Percentiles rank a stretch among this genome's conserved stretches.
Conservation (phyloP, 257 asterid genomes). For the Vinca minor region DNA sequence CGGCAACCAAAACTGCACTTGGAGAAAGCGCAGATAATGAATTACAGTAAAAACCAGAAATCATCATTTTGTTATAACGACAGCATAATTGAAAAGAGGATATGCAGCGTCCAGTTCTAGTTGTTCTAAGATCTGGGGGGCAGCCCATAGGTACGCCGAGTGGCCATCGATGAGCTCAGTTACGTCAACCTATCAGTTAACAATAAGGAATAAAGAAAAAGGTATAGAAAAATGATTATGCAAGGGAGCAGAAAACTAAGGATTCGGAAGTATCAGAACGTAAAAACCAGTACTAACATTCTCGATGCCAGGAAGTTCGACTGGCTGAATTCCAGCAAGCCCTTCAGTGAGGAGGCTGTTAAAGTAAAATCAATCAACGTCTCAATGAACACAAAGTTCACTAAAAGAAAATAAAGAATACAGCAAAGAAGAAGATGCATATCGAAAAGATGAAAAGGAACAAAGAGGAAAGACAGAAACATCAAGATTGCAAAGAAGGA, state of each 20-base stretch:
- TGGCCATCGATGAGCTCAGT: constrained; percentile 80
- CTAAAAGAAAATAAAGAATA: background rate
- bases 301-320: constrained; percentile 77
- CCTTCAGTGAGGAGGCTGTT: constrained; percentile 95
- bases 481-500: background rate
- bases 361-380: too few relatives aligned
- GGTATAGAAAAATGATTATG: background rate
- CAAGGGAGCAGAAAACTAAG: background rate
- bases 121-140: constrained; percentile 63
- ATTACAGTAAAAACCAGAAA: too few relatives aligned
- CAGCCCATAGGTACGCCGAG: constrained; percentile 77
- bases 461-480: background rate
- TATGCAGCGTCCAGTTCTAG: constrained; percentile 64
- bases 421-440: background rate
- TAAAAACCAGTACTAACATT: constrained; percentile 36
- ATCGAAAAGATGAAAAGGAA: background rate
- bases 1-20: too few relatives aligned
- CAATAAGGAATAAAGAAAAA: background rate
- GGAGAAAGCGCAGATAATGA: too few relatives aligned
- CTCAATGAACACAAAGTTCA: background rate
- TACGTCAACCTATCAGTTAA: constrained; percentile 72
- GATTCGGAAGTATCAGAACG: background rate
- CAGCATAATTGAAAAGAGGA: constrained; percentile 44
- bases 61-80: constrained; percentile 18
- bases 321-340: constrained; percentile 89